Evolutionary conservation across 768 basidiomycete species (phyloP), one percentile per base, ranked within the genome.

Genomic region (Hypsizygus marmoreus): DNA sequence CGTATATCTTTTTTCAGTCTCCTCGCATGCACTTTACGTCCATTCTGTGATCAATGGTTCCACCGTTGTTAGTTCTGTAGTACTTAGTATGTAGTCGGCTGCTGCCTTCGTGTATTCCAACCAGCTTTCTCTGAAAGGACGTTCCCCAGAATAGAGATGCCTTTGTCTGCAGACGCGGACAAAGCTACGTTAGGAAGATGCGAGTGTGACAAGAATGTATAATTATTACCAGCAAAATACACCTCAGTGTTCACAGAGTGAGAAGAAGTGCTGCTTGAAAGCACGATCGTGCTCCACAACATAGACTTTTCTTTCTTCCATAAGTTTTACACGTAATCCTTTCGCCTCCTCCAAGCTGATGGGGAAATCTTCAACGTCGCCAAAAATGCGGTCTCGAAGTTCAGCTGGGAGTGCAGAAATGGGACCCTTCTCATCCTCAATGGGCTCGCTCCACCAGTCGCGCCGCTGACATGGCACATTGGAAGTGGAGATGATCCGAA

Each of bases 401-500:
- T 56, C 65, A 17, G 35, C 36, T 19, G 55, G 60, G 13, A 63
- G 53, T 28, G 47, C 34, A 20, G 49, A 40, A 35, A 57, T 13
- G 12, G 34, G 25, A n/a, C 26, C 43, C 38, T 36, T 5, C 35
- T 44, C 4, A 6, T 11, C 6, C 3, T 2, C n/a, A 56, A 61
- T 43, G 6, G 38, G 43, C 39, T 61, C 52, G 6, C 29, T 17
- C 59, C 65, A 62, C 64, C 65, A 68, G 12, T 63, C 58, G 26
- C 43, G 35, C 72, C n/a, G n/a, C n/a, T n/a, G n/a, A n/a, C n/a
- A n/a, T n/a, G n/a, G n/a, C n/a, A n/a, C n/a, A n/a, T n/a, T n/a
- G n/a, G n/a, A n/a, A n/a, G n/a, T n/a, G n/a, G n/a, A n/a, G n/a
- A n/a, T n/a, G n/a, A n/a, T n/a, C n/a, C n/a, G n/a, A n/a, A n/a